These are phyloP conservation scores for Cryptomeria japonica DNA, from an alignment of 75 land plant genomes.

Conservation along the genomic window DNA sequence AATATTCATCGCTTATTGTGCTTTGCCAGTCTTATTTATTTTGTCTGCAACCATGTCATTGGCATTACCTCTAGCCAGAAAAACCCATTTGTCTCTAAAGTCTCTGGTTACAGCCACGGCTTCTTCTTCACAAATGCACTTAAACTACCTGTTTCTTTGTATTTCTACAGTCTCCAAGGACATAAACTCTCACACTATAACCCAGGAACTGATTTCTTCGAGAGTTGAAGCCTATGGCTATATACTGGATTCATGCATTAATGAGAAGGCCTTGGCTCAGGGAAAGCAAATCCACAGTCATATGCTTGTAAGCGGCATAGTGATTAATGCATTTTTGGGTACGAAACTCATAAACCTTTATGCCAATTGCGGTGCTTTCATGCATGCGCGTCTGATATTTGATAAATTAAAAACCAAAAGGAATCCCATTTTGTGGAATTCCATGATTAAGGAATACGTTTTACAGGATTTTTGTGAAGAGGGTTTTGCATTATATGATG, in stretches of 20 bases:
- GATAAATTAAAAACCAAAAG: background rate
- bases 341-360: background rate
- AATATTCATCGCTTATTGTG: background rate
- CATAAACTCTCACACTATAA: background rate
- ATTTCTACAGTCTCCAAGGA: no score
- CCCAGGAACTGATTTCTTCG: background rate
- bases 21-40: background rate
- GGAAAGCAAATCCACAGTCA: background rate
- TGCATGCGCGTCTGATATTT: background rate
- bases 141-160: background rate
- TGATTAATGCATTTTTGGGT: background rate
- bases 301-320: background rate
- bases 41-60: background rate
- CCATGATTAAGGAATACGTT: conserved; percentile 10
- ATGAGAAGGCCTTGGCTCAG: background rate
- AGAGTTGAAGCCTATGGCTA: background rate
- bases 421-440: conserved; percentile 8
- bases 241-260: background rate
- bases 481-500: background rate
- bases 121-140: background rate
- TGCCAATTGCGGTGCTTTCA: background rate
- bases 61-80: background rate
- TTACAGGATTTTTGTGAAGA: background rate
- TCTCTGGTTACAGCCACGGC: background rate
- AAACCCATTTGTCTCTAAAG: background rate